phyloP scores from a whole-genome alignment of 2,329 filamentous ascomycete species.

The Aphanocladium album region DNA sequence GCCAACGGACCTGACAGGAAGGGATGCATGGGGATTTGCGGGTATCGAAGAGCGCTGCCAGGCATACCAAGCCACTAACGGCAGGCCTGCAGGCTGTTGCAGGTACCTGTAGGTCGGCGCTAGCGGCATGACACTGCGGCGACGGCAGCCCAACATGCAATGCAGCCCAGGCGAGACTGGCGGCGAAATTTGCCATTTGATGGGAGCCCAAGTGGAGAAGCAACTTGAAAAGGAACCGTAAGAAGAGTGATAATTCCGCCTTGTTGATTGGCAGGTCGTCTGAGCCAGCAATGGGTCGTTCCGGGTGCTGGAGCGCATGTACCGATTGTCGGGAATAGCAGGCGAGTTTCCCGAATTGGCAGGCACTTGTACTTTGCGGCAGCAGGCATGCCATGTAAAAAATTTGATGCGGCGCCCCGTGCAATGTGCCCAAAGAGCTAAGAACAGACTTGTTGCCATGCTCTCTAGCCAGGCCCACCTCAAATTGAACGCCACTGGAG shows the following conservation, averaged over 20 bases:
- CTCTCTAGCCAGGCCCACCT: neutral
- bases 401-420: neutral
- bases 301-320: neutral
- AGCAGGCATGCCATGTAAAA: neutral
- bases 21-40: neutral
- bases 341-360: conserved; percentile 6
- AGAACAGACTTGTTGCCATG: neutral
- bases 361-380: neutral
- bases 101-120: neutral
- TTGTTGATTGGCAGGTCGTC: neutral
- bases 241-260: neutral
- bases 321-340: neutral
- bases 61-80: neutral
- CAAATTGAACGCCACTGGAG: neutral
- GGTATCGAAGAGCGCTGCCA: neutral
- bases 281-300: too few species aligned
- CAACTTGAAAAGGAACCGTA: neutral
- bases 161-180: neutral
- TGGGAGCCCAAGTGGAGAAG: neutral
- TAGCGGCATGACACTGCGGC: neutral
- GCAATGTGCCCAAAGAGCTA: neutral
- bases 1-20: conserved; percentile 1
- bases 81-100: neutral
- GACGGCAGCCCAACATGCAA: neutral
- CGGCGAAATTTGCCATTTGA: neutral